A percentile compares a stretch with the other conserved stretches of the same genome.
Conservation (phyloP, 176 grass and related monocot genomes). For the Eragrostis nindensis region DNA sequence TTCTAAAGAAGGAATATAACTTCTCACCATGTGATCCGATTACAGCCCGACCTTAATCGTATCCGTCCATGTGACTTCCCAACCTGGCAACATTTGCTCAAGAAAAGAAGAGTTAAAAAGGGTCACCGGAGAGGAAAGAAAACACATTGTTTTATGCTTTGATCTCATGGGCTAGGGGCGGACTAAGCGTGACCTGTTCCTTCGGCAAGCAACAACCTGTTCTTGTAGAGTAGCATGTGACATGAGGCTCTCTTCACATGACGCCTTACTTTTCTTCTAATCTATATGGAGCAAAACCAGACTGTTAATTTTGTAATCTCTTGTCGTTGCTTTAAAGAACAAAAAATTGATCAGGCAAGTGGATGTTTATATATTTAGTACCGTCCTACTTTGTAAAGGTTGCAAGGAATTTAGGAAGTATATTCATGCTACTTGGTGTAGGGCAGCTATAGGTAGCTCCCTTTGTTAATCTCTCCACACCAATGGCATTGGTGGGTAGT, state of each 20-base stretch:
- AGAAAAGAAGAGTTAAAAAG: constrained; percentile 37
- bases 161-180: constrained; percentile 29
- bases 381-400: constrained; percentile 46
- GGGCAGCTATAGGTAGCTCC: constrained; percentile 44
- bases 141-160: constrained; percentile 25
- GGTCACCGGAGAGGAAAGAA: constrained; percentile 22
- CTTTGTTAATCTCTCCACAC: constrained; percentile 46
- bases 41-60: constrained; percentile 32
- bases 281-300: constrained; percentile 33
- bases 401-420: constrained; percentile 45
- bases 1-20: constrained; percentile 28
- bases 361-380: constrained; percentile 23
- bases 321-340: constrained; percentile 60
- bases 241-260: constrained; percentile 59
- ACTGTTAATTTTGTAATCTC: constrained; percentile 55
- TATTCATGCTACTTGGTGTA: constrained; percentile 54
- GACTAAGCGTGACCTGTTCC: constrained; percentile 54
- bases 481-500: constrained; percentile 36
- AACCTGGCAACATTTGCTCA: constrained; percentile 52
- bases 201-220: constrained; percentile 63
- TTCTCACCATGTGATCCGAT: constrained; percentile 30
- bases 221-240: constrained; percentile 64
- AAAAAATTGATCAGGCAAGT: constrained; percentile 37
- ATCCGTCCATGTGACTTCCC: constrained; percentile 59
- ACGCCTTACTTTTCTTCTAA: constrained; percentile 49